These are phyloP conservation scores for Miscanthus lutarioriparius DNA, from an alignment of 176 grass and related monocot genomes.

Conservation along the genomic window DNA sequence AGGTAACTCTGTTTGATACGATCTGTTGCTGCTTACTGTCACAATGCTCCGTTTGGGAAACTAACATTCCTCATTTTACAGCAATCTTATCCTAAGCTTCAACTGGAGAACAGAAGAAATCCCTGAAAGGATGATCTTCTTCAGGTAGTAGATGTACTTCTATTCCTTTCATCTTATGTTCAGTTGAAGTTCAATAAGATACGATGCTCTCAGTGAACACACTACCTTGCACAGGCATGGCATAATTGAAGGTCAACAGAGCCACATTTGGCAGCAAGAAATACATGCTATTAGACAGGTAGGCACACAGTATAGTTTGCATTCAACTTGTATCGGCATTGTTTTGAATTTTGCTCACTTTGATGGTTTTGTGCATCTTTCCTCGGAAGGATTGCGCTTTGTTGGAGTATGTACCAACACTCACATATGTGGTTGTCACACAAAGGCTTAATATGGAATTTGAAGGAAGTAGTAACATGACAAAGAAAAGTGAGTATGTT, in stretches of 20 bases:
- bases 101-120: neutral
- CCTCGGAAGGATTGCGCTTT: neutral
- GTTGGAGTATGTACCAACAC: neutral
- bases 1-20: neutral
- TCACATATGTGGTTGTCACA: neutral
- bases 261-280: neutral
- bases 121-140: too few species aligned
- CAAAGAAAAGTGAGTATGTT: neutral
- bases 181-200: neutral
- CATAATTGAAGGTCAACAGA: neutral
- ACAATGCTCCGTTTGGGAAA: neutral
- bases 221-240: neutral
- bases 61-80: neutral
- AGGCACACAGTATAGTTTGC: neutral
- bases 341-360: neutral
- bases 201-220: neutral
- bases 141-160: neutral
- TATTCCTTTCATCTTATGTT: neutral
- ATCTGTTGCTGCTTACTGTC: neutral
- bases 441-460: neutral
- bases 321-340: neutral
- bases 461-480: neutral
- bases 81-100: neutral
- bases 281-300: neutral
- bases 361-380: neutral